phyloP scores from a whole-genome alignment of 305 asterid genomes.

The Andrographis paniculata region DNA sequence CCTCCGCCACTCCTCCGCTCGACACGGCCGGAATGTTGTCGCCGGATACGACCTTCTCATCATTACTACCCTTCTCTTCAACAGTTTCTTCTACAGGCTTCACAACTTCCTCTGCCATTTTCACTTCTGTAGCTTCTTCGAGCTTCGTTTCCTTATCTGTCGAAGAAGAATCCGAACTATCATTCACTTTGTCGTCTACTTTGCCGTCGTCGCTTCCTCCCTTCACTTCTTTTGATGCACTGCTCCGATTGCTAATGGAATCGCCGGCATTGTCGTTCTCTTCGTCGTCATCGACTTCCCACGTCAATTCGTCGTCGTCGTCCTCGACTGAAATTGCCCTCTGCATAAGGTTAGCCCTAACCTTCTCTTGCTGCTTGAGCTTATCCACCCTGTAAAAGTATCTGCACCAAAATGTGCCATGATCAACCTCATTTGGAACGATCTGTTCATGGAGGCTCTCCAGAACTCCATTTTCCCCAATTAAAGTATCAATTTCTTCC shows the following conservation, averaged over 20 bases:
- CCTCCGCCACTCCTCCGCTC: conserved; percentile 46
- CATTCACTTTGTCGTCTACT: conserved; percentile 12
- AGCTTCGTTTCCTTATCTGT: conserved; percentile 13
- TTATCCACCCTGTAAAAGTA: conserved; percentile 64
- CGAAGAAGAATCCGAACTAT: conserved; percentile 9
- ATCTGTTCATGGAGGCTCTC: conserved; percentile 35
- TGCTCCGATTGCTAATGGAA: no score
- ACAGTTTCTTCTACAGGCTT: conserved; percentile 18
- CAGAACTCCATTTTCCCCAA: conserved; percentile 45
- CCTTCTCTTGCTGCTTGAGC: conserved; percentile 67
- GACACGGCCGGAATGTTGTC: conserved; percentile 25
- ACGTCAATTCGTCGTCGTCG: conserved; percentile 62
- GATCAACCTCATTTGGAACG: conserved; percentile 52
- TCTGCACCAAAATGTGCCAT: conserved; percentile 65
- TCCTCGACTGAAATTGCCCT: conserved; percentile 47
- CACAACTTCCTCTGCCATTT: conserved; percentile 19
- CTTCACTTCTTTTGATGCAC: conserved; percentile 8
- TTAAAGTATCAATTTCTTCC: conserved; percentile 42
- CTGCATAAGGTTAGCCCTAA: conserved; percentile 65
- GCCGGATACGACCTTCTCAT: conserved; percentile 26
- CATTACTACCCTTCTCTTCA: conserved; percentile 17
- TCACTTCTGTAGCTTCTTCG: conserved; percentile 18
- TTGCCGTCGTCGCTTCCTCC: conserved; percentile 12
- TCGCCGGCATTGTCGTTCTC: conserved; percentile 24
- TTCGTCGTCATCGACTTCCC: conserved; percentile 78